Evolutionary conservation across 305 asterid species (phyloP), one percentile per base, ranked within the genome.

Genomic region (Ilex paraguariensis): DNA sequence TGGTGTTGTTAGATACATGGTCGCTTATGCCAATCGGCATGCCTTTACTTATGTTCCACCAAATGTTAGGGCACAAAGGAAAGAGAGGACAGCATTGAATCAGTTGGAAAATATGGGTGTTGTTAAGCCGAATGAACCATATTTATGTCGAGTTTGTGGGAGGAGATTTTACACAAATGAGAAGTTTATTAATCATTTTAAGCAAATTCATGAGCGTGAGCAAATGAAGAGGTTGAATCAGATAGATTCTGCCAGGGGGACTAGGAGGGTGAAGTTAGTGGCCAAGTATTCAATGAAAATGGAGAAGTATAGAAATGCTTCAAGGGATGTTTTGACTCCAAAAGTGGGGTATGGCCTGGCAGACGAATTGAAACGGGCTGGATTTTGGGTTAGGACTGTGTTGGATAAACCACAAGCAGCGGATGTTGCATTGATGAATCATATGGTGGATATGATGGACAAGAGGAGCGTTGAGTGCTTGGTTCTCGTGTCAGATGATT

Each of bases 401-500:
- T 72, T 86, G 11, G 85, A 87, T 71, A 78, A 83, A 73, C 95
- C 92, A 9, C 93, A 85, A 57, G 98, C 91, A 2, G 90, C 88
- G 67, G 98, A 85, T 57, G 63, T 77, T 60, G 94, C 84, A 2
- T 53, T 92, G 80, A 84, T 88, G 69, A 67, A 70, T 16, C 88
- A 79, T 57, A 79, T 92, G 82, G 86, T 83, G 75, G 84, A 87
- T 76, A 66, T 87, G 82, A 92, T 90, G 91, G 97, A 85, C 58
- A 69, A 69, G 49, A 81, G 83, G 66, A 63, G 56, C 65, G 67
- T 82, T 52, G 91, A 87, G 30, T 87, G 90, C 69, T 72, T 92
- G 78, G 73, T 92, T 73, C 91, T 89, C 67, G 91, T 87, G 40
- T 92, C 95, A 1, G 97, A 90, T 72, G 95, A 90, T 81, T 78